Evolutionary conservation across 352 stramenopile genomes (phyloP), one percentile per base, ranked within the genome.

Genomic region (Pythium coloratum): DNA sequence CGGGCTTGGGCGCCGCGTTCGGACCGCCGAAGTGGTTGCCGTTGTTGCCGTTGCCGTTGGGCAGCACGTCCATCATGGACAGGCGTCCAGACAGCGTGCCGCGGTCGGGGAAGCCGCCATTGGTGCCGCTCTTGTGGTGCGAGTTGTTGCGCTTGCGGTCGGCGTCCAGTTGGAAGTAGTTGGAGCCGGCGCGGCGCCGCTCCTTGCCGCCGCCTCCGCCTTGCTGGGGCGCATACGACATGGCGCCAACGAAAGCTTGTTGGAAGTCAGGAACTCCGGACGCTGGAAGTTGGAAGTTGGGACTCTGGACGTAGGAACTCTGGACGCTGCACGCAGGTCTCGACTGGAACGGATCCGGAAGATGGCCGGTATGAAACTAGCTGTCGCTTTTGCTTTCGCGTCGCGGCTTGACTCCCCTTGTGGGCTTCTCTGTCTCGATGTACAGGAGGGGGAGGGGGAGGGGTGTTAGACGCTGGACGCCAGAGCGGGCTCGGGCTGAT

Each of bases 141-240:
- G 72, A 85, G 70, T 72, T 74, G 72, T 88, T 89, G 70, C 86
- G 82, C 76, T 90, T 90, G 64, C 81, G 78, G 70, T 94, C 84
- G 13, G 83, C 78, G 42, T 91, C 81, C 36, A 94, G 76, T 66
- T 90, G 72, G 60, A 94, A 94, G 76, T 94, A 94, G 80, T 94
- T 94, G 74, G 83, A 92, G 66, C 81, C 78, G n/a, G 86, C 86
- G 64, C 86, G 86, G 9, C 81, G 76, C 10, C 84, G 81, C 59
- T 91, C 82, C 62, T 67, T 71, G 50, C 62, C 63, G 26, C 49
- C 34, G n/a, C 44, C 44, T 26, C 33, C 36, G 10, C 55, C 55
- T 24, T 61, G 20, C 30, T 28, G 47, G 5, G 47, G 47, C 47
- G 47, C 47, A 24, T 55, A 34, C 47, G 47, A 32, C 47, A 55